A percentile compares a stretch with the other conserved stretches of the same genome.
These are phyloP conservation scores for Phaeosphaeriaceae sp. DNA, from an alignment of 2,329 filamentous ascomycete genomes.

Conservation along the genomic window DNA sequence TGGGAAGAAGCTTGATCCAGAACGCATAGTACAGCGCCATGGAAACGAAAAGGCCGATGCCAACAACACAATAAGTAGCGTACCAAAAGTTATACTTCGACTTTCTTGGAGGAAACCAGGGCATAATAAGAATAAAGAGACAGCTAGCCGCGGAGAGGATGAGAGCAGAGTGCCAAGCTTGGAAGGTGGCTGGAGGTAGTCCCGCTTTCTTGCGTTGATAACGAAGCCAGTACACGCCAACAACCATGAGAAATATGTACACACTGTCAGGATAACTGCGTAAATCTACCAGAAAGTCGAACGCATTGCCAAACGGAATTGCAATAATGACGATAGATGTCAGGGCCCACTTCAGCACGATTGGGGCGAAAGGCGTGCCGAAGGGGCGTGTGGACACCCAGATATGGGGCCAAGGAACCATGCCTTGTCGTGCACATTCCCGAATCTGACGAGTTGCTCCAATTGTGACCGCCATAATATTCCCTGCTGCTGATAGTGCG, in stretches of 20 bases:
- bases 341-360: slow-evolving; percentile 47
- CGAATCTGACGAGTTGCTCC: slow-evolving; percentile 37
- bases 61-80: slow-evolving; percentile 69
- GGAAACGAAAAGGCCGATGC: slow-evolving; percentile 55
- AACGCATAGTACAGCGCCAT: slow-evolving; percentile 33
- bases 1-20: slow-evolving; percentile 38
- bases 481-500: slow-evolving; percentile 35
- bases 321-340: slow-evolving; percentile 39
- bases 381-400: slow-evolving; percentile 70
- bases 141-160: slow-evolving; percentile 33
- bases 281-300: slow-evolving; percentile 63
- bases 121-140: slow-evolving; percentile 65
- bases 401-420: slow-evolving; percentile 50
- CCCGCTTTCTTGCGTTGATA: slow-evolving; percentile 33
- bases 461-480: slow-evolving; percentile 40
- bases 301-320: slow-evolving; percentile 68
- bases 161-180: slow-evolving; percentile 31
- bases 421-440: slow-evolving; percentile 36
- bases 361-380: slow-evolving; percentile 67
- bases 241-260: slow-evolving; percentile 33
- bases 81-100: slow-evolving; percentile 70
- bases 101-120: slow-evolving; percentile 71
- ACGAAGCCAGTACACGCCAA: slow-evolving; percentile 34
- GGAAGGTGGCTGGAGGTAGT: slow-evolving; percentile 28
- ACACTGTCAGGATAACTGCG: slow-evolving; percentile 35